phyloP scores from a whole-genome alignment of 345 rosid species.

The Capsella bursapastoris region DNA sequence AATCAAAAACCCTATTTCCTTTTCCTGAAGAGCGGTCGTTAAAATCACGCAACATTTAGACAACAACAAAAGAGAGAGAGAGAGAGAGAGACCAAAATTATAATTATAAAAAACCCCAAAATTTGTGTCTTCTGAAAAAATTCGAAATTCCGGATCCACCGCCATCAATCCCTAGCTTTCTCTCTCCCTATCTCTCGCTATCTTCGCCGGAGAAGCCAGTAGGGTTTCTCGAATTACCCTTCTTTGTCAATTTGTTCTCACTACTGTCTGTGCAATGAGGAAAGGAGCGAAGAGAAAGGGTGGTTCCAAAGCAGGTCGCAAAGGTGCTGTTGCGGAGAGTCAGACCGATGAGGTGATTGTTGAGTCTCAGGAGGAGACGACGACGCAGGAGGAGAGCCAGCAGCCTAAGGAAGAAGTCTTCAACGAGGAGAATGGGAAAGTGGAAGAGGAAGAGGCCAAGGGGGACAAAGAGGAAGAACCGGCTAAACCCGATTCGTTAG shows the following conservation, averaged over 20 bases:
- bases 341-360: conserved; percentile 34
- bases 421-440: conserved; percentile 29
- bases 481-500: conserved; percentile 20
- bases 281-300: conserved; percentile 55
- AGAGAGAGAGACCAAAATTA: no score
- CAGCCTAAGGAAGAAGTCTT: conserved; percentile 20
- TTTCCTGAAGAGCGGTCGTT: conserved; percentile 16
- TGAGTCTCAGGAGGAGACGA: conserved; percentile 31
- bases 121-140: conserved; percentile 16
- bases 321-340: conserved; percentile 36
- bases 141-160: conserved; percentile 50
- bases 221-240: conserved; percentile 20
- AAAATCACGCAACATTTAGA: conserved; percentile 18
- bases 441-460: conserved; percentile 9
- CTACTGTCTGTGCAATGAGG: conserved; percentile 45
- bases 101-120: conserved; percentile 8
- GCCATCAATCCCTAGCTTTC: conserved; percentile 40
- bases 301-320: conserved; percentile 40
- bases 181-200: conserved; percentile 14
- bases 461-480: neutral
- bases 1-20: conserved; percentile 26
- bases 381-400: conserved; percentile 40
- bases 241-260: neutral
- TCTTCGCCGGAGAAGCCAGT: conserved; percentile 11
- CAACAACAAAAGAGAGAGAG: neutral